A percentile compares a stretch with the other conserved stretches of the same genome.
phyloP scores from a whole-genome alignment of 257 asterid species.

The Capsicum pubescens region DNA sequence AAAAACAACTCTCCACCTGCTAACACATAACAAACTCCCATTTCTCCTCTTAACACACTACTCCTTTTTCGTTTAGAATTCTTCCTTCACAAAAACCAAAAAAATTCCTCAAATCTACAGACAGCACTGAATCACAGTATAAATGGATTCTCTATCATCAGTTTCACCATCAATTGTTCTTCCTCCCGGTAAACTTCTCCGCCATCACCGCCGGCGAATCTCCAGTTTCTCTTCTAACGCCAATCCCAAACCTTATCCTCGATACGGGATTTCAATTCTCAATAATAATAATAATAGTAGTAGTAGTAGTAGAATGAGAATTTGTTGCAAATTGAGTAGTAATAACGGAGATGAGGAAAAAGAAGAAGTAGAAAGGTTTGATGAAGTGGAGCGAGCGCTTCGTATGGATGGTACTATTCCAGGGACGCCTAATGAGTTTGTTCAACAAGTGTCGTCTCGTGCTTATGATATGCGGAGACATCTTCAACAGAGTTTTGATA shows the following conservation, averaged over 20 bases:
- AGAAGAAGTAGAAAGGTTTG: constrained; percentile 48
- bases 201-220: constrained; percentile 50
- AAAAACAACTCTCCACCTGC: too few relatives aligned
- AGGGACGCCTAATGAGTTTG: constrained; percentile 76
- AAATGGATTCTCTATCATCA: constrained; percentile 72
- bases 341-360: constrained; percentile 32
- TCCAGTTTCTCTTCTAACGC: constrained; percentile 31
- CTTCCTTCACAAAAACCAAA: too few relatives aligned
- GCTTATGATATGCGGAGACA: constrained; percentile 92
- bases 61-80: too few relatives aligned
- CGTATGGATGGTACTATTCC: constrained; percentile 92
- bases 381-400: constrained; percentile 82
- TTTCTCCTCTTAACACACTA: too few relatives aligned
- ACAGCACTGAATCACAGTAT: not conserved
- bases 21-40: too few relatives aligned
- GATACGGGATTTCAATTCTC: constrained; percentile 31
- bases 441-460: constrained; percentile 85
- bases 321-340: constrained; percentile 39
- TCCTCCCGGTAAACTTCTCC: constrained; percentile 49
- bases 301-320: not conserved
- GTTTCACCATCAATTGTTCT: constrained; percentile 64
- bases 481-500: constrained; percentile 82
- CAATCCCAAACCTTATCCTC: constrained; percentile 26
- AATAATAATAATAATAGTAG: constrained; percentile 14
- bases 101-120: not conserved